Base-by-base conservation (phyloP, 75 land plant genomes). In the Cupressus sempervirens region DNA sequence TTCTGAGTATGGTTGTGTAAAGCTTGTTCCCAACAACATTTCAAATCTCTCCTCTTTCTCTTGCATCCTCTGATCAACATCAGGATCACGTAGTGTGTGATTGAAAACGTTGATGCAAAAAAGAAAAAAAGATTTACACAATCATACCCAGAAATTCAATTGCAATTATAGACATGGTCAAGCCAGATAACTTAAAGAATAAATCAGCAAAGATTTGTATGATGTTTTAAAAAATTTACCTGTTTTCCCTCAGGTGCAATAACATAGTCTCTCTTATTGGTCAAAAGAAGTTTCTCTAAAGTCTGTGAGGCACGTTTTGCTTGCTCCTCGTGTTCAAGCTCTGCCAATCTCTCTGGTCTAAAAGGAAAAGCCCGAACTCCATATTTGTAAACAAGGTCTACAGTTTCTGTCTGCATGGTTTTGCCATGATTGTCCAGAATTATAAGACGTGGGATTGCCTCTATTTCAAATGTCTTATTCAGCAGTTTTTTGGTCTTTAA, bases 331-430 rank as follows among this genome's bases (percentile, higher is more conserved):
- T 72, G 72, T 73, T 84, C 81, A 88, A 93, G 81, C 29, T 90
- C 87, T 82, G 83, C 90, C 58, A 93, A 16, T 83, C 87, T 90
- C 87, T 85, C 88, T 7, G 81, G 74, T 20, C 90, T 94, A 56
- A 92, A 94, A 0, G 95, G 95, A 81, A 87, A 94, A 3, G 90
- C 95, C 29, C 62, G 58, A 20, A 84, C 74, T 18, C 92, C 92
- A 75, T 92, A 85, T 38, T 88, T 46, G 29, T 75, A 83, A 53
- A 92, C 68, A n/a, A 91, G 86, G 18, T 89, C 90, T 34, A 89
- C 88, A 30, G 89, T 88, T 32, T 91, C 91, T 53, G 53, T 34
- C 68, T 45, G 81, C 84, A 85, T 82, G 52, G 74, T 87, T 81
- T 88, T 86, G 26, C 87, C 91, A 10, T 87, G 40, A 29, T 83